These are phyloP conservation scores for Apiospora kogelbergensis DNA, from an alignment of 2,329 filamentous ascomycete genomes.

Conservation along the genomic window DNA sequence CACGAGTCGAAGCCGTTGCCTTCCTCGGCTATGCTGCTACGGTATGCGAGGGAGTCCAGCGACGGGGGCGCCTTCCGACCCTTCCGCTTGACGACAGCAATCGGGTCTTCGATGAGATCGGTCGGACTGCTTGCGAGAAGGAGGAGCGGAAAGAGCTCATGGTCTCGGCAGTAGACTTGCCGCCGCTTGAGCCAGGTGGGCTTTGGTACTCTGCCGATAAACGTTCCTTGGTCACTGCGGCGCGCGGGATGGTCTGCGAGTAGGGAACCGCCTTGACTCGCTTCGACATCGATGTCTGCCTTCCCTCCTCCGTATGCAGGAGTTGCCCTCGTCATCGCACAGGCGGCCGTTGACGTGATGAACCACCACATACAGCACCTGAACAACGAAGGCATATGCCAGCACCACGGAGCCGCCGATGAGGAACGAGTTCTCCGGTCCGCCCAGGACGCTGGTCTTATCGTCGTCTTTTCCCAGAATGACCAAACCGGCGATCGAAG, in stretches of 20 bases:
- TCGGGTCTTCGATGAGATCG: constrained; percentile 56
- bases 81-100: constrained; percentile 47
- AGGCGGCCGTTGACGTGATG: constrained; percentile 42
- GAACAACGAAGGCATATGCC: constrained; percentile 44
- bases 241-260: constrained; percentile 40
- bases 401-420: constrained; percentile 45
- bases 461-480: constrained; percentile 35
- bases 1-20: constrained; percentile 65
- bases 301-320: constrained; percentile 34
- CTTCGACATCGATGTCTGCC: constrained; percentile 28
- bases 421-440: constrained; percentile 37
- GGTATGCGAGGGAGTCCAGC: constrained; percentile 42
- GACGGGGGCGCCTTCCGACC: constrained; percentile 43
- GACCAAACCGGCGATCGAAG: constrained; percentile 44
- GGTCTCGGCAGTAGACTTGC: constrained; percentile 45
- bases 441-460: constrained; percentile 32
- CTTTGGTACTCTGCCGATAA: constrained; percentile 38
- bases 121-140: constrained; percentile 49
- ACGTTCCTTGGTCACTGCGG: constrained; percentile 32
- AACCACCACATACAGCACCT: constrained; percentile 48
- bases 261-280: constrained; percentile 56
- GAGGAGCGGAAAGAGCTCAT: constrained; percentile 50
- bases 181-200: constrained; percentile 45
- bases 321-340: constrained; percentile 26
- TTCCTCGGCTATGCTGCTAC: constrained; percentile 47